These are phyloP conservation scores for Rhizopus microsporus DNA, from an alignment of 371 early-diverging fungal genomes.

Conservation along the genomic window DNA sequence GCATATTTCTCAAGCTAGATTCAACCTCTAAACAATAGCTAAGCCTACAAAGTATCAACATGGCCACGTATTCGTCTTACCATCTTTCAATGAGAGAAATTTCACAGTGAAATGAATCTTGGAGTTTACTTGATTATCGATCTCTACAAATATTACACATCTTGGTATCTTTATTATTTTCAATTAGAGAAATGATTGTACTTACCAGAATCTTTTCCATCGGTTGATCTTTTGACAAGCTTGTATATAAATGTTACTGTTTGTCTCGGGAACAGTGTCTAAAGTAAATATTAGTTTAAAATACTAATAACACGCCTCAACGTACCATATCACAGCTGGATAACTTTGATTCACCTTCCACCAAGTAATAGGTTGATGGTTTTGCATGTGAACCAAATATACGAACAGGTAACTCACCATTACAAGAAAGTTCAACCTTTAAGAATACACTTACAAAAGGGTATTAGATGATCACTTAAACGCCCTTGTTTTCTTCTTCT, in stretches of 20 bases:
- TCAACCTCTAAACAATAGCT: constrained; percentile 59
- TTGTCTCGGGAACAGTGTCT: constrained; percentile 67
- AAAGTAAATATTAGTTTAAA: neutral
- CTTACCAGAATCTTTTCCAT: constrained; percentile 4
- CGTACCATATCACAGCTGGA: constrained; percentile 55
- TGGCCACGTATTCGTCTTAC: constrained; percentile 26
- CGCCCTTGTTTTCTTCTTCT: neutral
- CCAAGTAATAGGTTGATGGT: constrained; percentile 46
- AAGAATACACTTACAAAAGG: constrained; percentile 46
- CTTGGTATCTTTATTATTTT: neutral
- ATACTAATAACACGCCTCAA: neutral
- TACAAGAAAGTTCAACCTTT: constrained; percentile 60
- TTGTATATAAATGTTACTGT: constrained; percentile 65
- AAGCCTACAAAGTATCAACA: neutral
- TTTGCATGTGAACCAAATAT: constrained; percentile 50
- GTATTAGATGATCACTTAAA: neutral
- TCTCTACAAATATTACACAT: neutral
- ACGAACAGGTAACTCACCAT: constrained; percentile 62
- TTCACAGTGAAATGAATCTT: constrained; percentile 60
- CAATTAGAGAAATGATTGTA: neutral
- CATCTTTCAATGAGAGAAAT: constrained; percentile 58
- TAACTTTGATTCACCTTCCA: constrained; percentile 41
- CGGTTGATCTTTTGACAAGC: constrained; percentile 44
- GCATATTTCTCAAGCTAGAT: constrained; percentile 50
- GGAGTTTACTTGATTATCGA: constrained; percentile 26